Evolutionary conservation across 1,284 basidiomycete genomes (phyloP).

Genomic region (Omphalotus olearius): DNA sequence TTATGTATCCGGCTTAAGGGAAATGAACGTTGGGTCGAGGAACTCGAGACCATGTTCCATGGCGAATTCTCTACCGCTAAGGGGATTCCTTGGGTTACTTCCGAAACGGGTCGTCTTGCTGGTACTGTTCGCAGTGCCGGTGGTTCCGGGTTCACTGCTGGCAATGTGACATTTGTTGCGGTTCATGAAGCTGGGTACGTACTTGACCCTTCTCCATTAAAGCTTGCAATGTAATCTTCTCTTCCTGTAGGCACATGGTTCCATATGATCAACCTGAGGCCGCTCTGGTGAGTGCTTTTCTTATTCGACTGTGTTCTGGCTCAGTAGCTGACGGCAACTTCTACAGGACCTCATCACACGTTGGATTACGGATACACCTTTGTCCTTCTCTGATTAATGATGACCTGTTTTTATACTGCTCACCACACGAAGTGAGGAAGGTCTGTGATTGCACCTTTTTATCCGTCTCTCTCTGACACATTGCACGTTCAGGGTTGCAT

Average conservation of each 20-base stretch:
- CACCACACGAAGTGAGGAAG: neutral
- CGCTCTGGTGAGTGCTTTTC: conserved; percentile 48
- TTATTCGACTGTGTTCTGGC: neutral
- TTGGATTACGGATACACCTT: conserved; percentile 32
- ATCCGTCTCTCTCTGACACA: neutral
- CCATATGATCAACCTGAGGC: conserved; percentile 82
- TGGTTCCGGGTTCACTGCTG: conserved; percentile 53
- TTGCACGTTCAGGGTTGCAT: neutral
- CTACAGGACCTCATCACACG: conserved; percentile 30
- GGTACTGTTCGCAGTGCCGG: conserved; percentile 64
- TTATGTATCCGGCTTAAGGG: conserved; percentile 37
- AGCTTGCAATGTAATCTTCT: neutral
- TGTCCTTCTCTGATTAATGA: conserved; percentile 13
- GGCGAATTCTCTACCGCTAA: conserved; percentile 55
- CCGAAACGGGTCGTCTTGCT: conserved; percentile 39
- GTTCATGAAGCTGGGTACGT: conserved; percentile 71
- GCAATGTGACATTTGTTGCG: conserved; percentile 73
- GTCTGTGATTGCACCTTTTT: neutral
- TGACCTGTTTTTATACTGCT: neutral
- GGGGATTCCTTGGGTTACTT: conserved; percentile 52
- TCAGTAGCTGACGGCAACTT: conserved; percentile 6
- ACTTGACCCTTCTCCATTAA: neutral
- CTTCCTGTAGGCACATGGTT: conserved; percentile 72
- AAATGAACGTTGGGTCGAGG: conserved; percentile 67
- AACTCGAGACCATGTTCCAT: conserved; percentile 57